A percentile compares a stretch with the other conserved stretches of the same genome.
Evolutionary conservation across 495 filamentous ascomycete genomes (phyloP).

Genomic region (Penicillium daleae): DNA sequence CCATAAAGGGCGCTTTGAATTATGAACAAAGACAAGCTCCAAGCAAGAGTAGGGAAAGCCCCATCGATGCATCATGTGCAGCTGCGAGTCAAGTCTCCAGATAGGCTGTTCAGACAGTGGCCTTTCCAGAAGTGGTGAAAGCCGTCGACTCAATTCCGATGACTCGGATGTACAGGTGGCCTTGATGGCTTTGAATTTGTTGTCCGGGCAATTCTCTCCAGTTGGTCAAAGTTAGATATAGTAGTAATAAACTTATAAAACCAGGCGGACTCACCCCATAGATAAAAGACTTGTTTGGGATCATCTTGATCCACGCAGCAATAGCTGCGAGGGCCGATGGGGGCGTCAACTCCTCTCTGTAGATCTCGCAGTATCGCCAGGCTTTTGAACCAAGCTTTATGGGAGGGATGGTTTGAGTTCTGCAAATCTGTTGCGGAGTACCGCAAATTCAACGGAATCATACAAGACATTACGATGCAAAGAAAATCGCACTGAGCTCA

Average conservation of each 20-base stretch:
- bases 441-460: background rate
- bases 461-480: background rate
- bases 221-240: background rate
- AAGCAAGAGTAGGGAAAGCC: background rate
- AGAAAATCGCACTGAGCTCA: too few relatives aligned
- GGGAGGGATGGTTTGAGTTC: background rate
- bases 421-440: background rate
- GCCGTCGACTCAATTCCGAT: background rate
- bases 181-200: background rate
- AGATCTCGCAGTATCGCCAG: background rate
- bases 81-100: background rate
- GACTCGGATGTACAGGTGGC: background rate
- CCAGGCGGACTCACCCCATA: background rate
- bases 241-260: background rate
- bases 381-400: background rate
- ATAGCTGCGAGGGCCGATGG: background rate
- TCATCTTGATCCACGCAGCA: background rate
- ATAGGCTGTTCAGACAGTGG: background rate
- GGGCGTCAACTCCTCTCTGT: background rate
- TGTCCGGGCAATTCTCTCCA: background rate
- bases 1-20: background rate
- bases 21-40: background rate
- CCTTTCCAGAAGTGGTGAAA: background rate
- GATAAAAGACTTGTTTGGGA: background rate
- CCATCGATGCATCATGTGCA: background rate